A percentile compares a stretch with the other conserved stretches of the same genome.
Conservation (phyloP, 2,329 filamentous ascomycete species). For the Botrytis porri region DNA sequence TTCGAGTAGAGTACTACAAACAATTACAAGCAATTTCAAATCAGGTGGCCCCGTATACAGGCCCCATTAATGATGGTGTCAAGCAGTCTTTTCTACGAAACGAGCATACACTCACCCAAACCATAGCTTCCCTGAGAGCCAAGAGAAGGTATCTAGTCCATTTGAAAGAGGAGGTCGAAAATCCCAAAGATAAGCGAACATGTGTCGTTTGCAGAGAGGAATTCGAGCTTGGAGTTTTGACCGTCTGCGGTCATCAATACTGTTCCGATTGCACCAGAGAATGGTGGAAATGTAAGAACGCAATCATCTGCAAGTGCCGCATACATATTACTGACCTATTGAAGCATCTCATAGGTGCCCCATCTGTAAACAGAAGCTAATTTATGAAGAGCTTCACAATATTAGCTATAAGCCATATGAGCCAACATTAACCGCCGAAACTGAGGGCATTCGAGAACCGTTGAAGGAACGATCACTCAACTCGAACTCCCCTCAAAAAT, state of each 20-base stretch:
- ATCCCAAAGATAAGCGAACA: slow-evolving; percentile 60
- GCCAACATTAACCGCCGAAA: slow-evolving; percentile 57
- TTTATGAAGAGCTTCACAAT: slow-evolving; percentile 69
- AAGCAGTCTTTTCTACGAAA: slow-evolving; percentile 53
- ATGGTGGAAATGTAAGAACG: slow-evolving; percentile 58
- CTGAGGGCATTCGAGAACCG: slow-evolving; percentile 46
- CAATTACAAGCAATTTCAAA: slow-evolving; percentile 92
- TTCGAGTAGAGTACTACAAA: slow-evolving; percentile 82
- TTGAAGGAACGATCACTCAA: slow-evolving; percentile 31
- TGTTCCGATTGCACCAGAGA: slow-evolving; percentile 81
- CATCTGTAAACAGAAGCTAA: slow-evolving; percentile 72
- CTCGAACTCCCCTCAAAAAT: slow-evolving; percentile 33
- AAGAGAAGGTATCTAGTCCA: slow-evolving; percentile 70
- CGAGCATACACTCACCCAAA: slow-evolving; percentile 53
- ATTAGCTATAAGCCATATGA: slow-evolving; percentile 80
- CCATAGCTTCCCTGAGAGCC: slow-evolving; percentile 61
- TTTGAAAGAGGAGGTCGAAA: slow-evolving; percentile 42
- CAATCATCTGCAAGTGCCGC: background rate
- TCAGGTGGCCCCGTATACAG: slow-evolving; percentile 72
- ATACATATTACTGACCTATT: slow-evolving; percentile 1
- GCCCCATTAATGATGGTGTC: slow-evolving; percentile 38
- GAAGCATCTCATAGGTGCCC: slow-evolving; percentile 22
- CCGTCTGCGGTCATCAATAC: slow-evolving; percentile 87
- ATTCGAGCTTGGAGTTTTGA: slow-evolving; percentile 78
- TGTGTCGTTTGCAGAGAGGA: slow-evolving; percentile 82